Evolutionary conservation across 192 early-diverging fungal genomes (phyloP), one percentile per base, ranked within the genome.

Genomic region (Backusella tuberculispora): DNA sequence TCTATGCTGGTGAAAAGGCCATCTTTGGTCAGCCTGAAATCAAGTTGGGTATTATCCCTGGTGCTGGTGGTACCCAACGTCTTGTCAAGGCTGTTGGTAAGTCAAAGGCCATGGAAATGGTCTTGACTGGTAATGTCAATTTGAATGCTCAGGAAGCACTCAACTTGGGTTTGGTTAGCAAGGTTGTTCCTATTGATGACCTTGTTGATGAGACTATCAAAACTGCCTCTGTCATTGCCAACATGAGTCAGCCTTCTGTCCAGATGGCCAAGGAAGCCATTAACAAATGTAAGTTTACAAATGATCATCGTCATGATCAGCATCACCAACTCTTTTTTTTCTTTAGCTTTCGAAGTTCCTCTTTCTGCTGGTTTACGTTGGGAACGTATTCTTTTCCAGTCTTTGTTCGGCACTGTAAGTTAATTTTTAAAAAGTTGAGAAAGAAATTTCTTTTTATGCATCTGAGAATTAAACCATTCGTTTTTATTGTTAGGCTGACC

Each of bases 21-120:
- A 89, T 91, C 44, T 99, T 99, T 83, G 98, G 95, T 26, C 98
- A 99, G 85, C 98, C 98, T 37, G 98, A 99, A 79, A 98, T 99
- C 85, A 99, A 95, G 83, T 90, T 99, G 47, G 98, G 97, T 78
- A 93, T 92, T n/a, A 98, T 99, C 46, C 96, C 98, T 12, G 97
- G 93, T 64, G 93, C 93, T 56, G 93, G 93, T 69, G 93, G 93
- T 45, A 92, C 91, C 17, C 93, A 94, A 81, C 85, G 93, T 50
- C 87, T 99, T 80, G 95, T 95, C 60, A 91, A 91, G 74, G 96
- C 95, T 26, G 89, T 99, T 69, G 98, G 98, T 72, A 99, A 99
- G 87, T 93, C 96, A 42, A 98, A 97, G 90, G 95, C 97, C 46
- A 99, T 99, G 98, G 95, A 99, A 83, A 88, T 97, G 85, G 85